Base-by-base conservation (phyloP, 2,329 filamentous ascomycete genomes). In the Taxawa tesnikishii region DNA sequence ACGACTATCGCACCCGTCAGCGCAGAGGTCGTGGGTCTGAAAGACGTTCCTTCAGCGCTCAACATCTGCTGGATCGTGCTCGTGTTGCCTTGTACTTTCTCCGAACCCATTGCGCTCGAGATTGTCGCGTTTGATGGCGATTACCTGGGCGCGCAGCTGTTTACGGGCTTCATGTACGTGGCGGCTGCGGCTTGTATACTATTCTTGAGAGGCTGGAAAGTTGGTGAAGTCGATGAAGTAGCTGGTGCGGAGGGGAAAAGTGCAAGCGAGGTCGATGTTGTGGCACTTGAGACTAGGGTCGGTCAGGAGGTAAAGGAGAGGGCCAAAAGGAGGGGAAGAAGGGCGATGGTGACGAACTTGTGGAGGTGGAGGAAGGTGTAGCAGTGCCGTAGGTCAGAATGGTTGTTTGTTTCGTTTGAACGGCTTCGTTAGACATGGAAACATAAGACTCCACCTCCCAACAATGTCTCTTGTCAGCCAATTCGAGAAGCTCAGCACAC, bases 1-100 rank as follows among this genome's bases (percentile, higher is more conserved):
- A 42, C 45, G 6, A 75, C 76, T 1, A 68, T 79, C 16, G 75
- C 63, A 0, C 80, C 82, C 0, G 73, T 87, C 5, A 70, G 70
- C 4, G 78, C 78, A 3, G 82, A 88, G 53, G 72, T 88, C 1
- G 72, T 87, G 17, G 81, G 81, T 0, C 52, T 88, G 4, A 67
- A 68, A 36, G 58, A 79, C 26, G 63, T 87, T 3, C 78, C 82
- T 1, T 73, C 77, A 9, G 73, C 71, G 43, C 55, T 88, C 24
- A 81, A 73, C 32, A 63, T 88, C 12, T 68, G 75, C 13, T 88
- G 82, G 82, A 48, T 87, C 15, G 62, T 75, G 5, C 65, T 88
- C 11, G 71, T 79, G 4, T 50, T 84, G 7, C 83, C 82, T 1
- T 71, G 72, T 9, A 83, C 78, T 0, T 84, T 70, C 39, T 64